phyloP scores from a whole-genome alignment of 2,329 filamentous ascomycete species.

The Aspergillus uvarum region DNA sequence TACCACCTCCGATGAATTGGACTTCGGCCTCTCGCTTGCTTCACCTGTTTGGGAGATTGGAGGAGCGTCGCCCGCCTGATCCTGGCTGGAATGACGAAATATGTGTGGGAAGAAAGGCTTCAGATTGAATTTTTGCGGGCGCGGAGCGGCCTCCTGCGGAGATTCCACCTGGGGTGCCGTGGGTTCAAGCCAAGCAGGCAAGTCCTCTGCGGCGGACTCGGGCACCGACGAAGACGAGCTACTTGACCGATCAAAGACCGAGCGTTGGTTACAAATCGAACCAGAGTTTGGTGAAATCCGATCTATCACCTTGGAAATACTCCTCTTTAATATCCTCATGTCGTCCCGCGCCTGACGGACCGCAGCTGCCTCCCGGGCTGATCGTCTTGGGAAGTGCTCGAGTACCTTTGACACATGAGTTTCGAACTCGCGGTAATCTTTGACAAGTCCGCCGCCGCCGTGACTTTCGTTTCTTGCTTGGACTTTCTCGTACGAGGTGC shows the following conservation, averaged over 20 bases:
- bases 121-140: constrained; percentile 28
- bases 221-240: constrained; percentile 47
- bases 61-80: constrained; percentile 29
- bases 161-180: constrained; percentile 34
- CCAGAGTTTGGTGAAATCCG: constrained; percentile 45
- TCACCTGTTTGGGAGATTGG: constrained; percentile 33
- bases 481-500: constrained; percentile 42
- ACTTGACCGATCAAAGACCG: constrained; percentile 49
- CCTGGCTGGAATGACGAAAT: constrained; percentile 29
- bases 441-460: constrained; percentile 41
- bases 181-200: constrained; percentile 32
- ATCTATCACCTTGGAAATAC: constrained; percentile 44
- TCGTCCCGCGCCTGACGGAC: constrained; percentile 39
- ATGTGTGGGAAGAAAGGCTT: constrained; percentile 36
- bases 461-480: constrained; percentile 37
- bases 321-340: constrained; percentile 34
- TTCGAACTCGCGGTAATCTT: constrained; percentile 50
- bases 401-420: constrained; percentile 45
- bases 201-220: constrained; percentile 39
- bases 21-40: constrained; percentile 28
- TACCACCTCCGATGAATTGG: constrained; percentile 12
- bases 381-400: constrained; percentile 40
- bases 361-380: constrained; percentile 25
- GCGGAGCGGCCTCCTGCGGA: constrained; percentile 30
- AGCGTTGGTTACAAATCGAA: constrained; percentile 37